Evolutionary conservation across 345 rosid species (phyloP).

Genomic region (Noccaea caerulescens): DNA sequence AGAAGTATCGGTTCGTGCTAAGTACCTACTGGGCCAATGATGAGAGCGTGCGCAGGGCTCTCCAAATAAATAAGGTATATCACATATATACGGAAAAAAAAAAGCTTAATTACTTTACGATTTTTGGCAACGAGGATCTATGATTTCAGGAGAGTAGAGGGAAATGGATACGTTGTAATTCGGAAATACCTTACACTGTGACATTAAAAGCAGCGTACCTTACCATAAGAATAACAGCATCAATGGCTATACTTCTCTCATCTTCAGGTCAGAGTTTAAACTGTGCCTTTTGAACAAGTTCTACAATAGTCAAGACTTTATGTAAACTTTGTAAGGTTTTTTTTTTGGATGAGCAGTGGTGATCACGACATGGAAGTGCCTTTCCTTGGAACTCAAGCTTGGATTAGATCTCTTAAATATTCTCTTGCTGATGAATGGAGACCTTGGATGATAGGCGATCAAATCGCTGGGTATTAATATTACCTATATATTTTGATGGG

Average conservation of each 20-base stretch:
- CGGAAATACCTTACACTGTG: slow-evolving; percentile 15
- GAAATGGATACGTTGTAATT: slow-evolving; percentile 34
- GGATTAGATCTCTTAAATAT: slow-evolving; percentile 64
- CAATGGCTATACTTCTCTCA: slow-evolving; percentile 35
- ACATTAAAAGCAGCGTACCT: slow-evolving; percentile 32
- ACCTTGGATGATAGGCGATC: slow-evolving; percentile 57
- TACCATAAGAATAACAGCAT: slow-evolving; percentile 41
- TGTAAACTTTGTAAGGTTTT: slow-evolving; percentile 23
- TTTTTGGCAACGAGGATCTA: slow-evolving; percentile 2
- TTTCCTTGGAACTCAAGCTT: slow-evolving; percentile 61
- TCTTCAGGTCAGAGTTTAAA: slow-evolving; percentile 34
- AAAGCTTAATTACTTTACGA: background rate
- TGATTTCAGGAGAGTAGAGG: slow-evolving; percentile 34
- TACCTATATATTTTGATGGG: too few relatives aligned
- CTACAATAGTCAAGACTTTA: slow-evolving; percentile 3
- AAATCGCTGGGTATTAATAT: slow-evolving; percentile 49
- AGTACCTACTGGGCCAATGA: slow-evolving; percentile 40
- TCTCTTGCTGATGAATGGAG: slow-evolving; percentile 68
- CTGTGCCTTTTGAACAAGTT: background rate
- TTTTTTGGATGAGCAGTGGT: slow-evolving; percentile 49
- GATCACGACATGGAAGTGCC: slow-evolving; percentile 62
- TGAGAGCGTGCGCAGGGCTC: slow-evolving; percentile 39
- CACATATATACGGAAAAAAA: background rate
- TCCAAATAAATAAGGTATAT: slow-evolving; percentile 31
- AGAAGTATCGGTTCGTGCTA: slow-evolving; percentile 23